Evolutionary conservation across 2,329 filamentous ascomycete species (phyloP), one percentile per base, ranked within the genome.

Genomic region (Penicillium fuscoglaucum): DNA sequence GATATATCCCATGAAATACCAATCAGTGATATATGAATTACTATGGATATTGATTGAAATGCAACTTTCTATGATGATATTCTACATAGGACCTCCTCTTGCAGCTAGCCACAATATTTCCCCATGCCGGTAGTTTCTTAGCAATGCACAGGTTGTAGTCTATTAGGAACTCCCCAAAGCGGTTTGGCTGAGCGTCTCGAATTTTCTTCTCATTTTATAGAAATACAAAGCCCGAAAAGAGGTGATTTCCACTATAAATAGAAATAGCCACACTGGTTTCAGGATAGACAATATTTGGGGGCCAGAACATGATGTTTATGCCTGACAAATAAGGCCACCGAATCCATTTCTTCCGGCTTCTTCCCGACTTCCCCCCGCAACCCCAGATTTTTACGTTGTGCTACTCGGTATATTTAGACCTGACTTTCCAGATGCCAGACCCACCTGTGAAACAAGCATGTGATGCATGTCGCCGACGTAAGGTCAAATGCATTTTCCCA

Each of bases 401-500:
- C 35, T 31, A 26, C 21, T 33, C 6, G 15, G 47, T 31, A n/a
- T 13, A 55, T 28, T 39, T 17, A 26, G 9, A 35, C 50, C 15
- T 43, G 29, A 17, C 19, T 44, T 31, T 26, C 48, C 26, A 37
- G 19, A 52, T 54, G 55, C 39, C 21, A 19, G 26, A 33, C 29
- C 39, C 35, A 26, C 50, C 54, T 3, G 46, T 54, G 10, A 62
- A 61, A 9, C 62, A 57, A 33, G 66, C 66, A 37, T 68, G 66
- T 57, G 66, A 68, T 48, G 66, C 62, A 26, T 68, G 66, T 56
- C 64, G 66, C 13, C 65, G 66, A 8, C 64, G 66, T 15, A 68
- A 68, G 31, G 58, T 68, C 41, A 64, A 63, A 57, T 68, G 66
- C 40, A 63, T 57, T 15, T 54, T 52, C 3, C 50, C 57, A 19